A percentile compares a stretch with the other conserved stretches of the same genome.
Conservation (phyloP, 805 yeast genomes). For the Wickerhamiella domercqiae region DNA sequence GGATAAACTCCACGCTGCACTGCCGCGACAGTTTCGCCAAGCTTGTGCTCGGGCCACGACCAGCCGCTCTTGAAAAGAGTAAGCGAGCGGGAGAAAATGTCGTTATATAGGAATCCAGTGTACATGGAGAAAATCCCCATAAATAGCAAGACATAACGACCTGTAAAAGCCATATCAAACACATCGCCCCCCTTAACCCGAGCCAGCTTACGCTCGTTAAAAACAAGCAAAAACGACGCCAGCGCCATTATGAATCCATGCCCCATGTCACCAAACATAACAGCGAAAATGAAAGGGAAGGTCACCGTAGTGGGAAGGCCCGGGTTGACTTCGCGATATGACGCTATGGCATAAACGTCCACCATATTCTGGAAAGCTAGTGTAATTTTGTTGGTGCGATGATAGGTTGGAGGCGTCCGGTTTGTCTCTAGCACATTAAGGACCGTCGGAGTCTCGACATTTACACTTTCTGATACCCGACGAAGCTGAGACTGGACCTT, state of each 20-base stretch:
- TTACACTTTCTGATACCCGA: constrained; percentile 39
- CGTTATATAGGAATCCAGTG: constrained; percentile 89
- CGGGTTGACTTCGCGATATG: constrained; percentile 90
- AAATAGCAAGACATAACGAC: constrained; percentile 75
- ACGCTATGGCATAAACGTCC: constrained; percentile 89
- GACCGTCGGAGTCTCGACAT: constrained; percentile 32
- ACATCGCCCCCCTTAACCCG: constrained; percentile 74
- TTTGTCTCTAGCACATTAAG: constrained; percentile 51
- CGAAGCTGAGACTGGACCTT: constrained; percentile 52
- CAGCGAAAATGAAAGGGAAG: constrained; percentile 96
- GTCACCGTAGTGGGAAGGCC: constrained; percentile 90
- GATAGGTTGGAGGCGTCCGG: constrained; percentile 86
- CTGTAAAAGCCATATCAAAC: constrained; percentile 89
- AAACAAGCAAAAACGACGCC: constrained; percentile 55
- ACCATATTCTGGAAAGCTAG: constrained; percentile 83
- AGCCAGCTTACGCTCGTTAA: constrained; percentile 57
- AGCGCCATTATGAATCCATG: constrained; percentile 77
- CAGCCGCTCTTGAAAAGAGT: constrained; percentile 79
- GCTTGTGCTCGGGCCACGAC: constrained; percentile 68
- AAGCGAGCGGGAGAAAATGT: constrained; percentile 82
- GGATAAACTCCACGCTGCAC: constrained; percentile 45
- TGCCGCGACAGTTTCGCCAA: constrained; percentile 58
- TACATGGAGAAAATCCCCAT: constrained; percentile 95
- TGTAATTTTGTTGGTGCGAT: constrained; percentile 88
- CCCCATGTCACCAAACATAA: constrained; percentile 98